phyloP scores from a whole-genome alignment of 2,329 filamentous ascomycete species.

The Beauveria caledonica region DNA sequence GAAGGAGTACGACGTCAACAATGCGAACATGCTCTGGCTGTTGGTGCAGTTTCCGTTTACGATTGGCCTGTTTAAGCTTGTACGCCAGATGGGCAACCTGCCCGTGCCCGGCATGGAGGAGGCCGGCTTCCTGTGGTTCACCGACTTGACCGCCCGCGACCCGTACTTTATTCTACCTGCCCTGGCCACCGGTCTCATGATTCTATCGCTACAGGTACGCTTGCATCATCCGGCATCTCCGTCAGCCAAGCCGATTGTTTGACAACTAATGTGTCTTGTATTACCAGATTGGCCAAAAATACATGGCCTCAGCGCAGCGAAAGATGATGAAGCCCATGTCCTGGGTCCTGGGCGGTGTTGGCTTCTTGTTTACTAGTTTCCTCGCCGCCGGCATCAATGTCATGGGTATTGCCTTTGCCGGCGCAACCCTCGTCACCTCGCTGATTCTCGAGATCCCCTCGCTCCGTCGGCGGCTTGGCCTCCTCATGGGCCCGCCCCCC shows the following conservation, averaged over 20 bases:
- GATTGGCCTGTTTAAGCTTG: slow-evolving; percentile 71
- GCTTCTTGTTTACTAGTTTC: slow-evolving; percentile 38
- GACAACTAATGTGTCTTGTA: neutral
- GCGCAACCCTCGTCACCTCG: slow-evolving; percentile 29
- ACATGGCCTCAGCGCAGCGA: slow-evolving; percentile 18
- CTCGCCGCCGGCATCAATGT: slow-evolving; percentile 41
- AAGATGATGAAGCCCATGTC: slow-evolving; percentile 34
- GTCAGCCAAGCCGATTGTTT: too few species aligned
- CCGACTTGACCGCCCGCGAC: slow-evolving; percentile 67
- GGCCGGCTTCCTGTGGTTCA: slow-evolving; percentile 70
- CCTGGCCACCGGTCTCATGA: slow-evolving; percentile 47
- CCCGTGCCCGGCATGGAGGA: slow-evolving; percentile 72
- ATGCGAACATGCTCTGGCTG: slow-evolving; percentile 28
- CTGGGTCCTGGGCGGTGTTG: slow-evolving; percentile 34
- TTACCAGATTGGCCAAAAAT: slow-evolving; percentile 27
- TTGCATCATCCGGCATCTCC: neutral
- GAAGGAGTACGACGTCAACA: slow-evolving; percentile 28
- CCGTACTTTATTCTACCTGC: slow-evolving; percentile 70
- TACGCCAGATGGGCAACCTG: slow-evolving; percentile 64
- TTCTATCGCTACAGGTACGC: slow-evolving; percentile 45
- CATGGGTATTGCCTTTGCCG: slow-evolving; percentile 36
- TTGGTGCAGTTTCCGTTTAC: slow-evolving; percentile 55
- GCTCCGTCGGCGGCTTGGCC: slow-evolving; percentile 30
- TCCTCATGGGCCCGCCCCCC: slow-evolving; percentile 26
- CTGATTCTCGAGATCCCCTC: slow-evolving; percentile 29